phyloP scores from a whole-genome alignment of 305 asterid species.

The Striga hermonthica region DNA sequence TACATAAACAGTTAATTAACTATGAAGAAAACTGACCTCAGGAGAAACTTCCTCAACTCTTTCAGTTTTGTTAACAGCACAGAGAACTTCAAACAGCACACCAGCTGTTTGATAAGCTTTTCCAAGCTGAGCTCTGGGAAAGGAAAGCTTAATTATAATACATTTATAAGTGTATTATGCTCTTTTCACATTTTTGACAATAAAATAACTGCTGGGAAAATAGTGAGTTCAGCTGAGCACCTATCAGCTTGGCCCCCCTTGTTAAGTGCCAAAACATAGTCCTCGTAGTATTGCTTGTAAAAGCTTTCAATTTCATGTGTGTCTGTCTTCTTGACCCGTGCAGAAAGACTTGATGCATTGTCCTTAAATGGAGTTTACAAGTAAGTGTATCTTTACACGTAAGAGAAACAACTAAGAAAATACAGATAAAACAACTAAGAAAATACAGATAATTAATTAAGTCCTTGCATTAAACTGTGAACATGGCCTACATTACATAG shows the following conservation, averaged over 20 bases:
- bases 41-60: conserved; percentile 79
- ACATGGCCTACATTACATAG: conserved; percentile 16
- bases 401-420: conserved; percentile 5
- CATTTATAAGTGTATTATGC: conserved; percentile 14
- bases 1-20: conserved; percentile 7
- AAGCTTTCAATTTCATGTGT: conserved; percentile 78
- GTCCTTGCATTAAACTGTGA: background rate
- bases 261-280: conserved; percentile 72
- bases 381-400: conserved; percentile 15
- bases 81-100: conserved; percentile 82
- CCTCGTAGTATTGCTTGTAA: conserved; percentile 76
- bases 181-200: conserved; percentile 11
- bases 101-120: conserved; percentile 87
- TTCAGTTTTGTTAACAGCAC: conserved; percentile 81
- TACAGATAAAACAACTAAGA: conserved; percentile 7
- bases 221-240: conserved; percentile 33
- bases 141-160: conserved; percentile 24
- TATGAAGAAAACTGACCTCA: conserved; percentile 47
- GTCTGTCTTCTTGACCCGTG: conserved; percentile 74
- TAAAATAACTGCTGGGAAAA: conserved; percentile 19
- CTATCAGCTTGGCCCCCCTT: conserved; percentile 83
- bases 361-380: conserved; percentile 46
- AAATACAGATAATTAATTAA: background rate
- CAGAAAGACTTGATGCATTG: conserved; percentile 61
- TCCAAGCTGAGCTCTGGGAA: conserved; percentile 76